A percentile compares a stretch with the other conserved stretches of the same genome.
These are phyloP conservation scores for Funneliformis geosporum DNA, from an alignment of 192 early-diverging fungal species.

Conservation along the genomic window DNA sequence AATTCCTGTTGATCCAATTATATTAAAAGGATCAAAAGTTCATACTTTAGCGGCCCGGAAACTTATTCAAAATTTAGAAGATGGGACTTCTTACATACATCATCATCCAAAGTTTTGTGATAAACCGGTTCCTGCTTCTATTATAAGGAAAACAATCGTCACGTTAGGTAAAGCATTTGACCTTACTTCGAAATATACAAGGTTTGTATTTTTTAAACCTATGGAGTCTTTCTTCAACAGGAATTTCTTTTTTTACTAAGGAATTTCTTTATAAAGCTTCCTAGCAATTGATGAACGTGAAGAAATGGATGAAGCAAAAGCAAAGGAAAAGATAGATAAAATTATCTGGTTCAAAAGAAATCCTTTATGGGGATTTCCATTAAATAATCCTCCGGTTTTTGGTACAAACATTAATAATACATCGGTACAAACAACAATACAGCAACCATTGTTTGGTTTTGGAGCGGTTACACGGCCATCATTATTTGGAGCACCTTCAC, in stretches of 20 bases:
- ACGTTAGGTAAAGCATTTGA: background rate
- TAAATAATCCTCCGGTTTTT: no score
- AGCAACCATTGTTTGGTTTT: background rate
- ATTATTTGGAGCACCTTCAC: background rate
- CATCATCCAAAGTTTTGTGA: background rate
- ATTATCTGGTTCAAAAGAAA: background rate
- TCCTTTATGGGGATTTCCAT: background rate
- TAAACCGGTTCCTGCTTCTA: background rate
- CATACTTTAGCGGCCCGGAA: constrained; percentile 22
- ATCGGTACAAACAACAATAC: background rate
- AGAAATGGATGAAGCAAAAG: background rate
- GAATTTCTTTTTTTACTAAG: background rate
- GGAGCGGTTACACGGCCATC: background rate
- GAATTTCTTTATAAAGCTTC: background rate
- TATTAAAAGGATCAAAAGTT: constrained; percentile 22
- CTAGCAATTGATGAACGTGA: constrained; percentile 20
- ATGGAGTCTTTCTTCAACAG: background rate
- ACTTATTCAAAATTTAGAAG: constrained; percentile 23
- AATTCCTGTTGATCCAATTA: constrained; percentile 17
- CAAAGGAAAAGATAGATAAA: background rate
- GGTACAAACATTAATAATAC: no score
- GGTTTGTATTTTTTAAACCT: background rate
- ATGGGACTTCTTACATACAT: constrained; percentile 16
- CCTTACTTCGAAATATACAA: constrained; percentile 14
- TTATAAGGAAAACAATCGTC: constrained; percentile 5